Base-by-base conservation (phyloP, 75 land plant genomes). In the Pseudotsuga menziesii region DNA sequence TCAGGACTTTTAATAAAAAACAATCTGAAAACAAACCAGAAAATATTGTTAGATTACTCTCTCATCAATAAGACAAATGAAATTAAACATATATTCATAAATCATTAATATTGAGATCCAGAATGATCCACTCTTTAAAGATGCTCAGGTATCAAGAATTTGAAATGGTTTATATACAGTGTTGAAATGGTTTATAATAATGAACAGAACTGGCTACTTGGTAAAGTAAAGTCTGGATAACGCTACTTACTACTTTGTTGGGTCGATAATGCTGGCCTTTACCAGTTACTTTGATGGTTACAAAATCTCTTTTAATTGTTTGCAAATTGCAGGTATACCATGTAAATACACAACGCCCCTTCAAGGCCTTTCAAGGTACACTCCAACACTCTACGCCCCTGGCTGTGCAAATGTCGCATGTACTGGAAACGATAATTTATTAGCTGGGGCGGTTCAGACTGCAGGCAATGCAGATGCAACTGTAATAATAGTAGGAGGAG, bases 391-490 rank as follows among this genome's bases (percentile, higher is more conserved):
- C n/a, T 69, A 39, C 11, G 54, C 72, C 25, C 72, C 54, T 16
- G 72, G 32, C 32, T 63, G 67, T 78, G 23, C 64, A 8, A 78
- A 78, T 76, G 89, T 91, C 4, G 78, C 77, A 26, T 96, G 99
- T 12, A 59, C 75, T 57, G 80, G 78, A 27, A 23, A 60, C 14
- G 60, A 77, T 58, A 77, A 76, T 35, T 85, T 77, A 15, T 85
- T 77, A 15, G 87, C 77, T 25, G 75, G 78, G 3, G 98, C 98
- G 0, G 84, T 80, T 32, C 35, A 59, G 0, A 92, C 87, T 4
- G 95, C 95, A 11, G 73, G 80, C 4, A 57, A 71, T 56, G 90
- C 99, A 0, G 98, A 97, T 81, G 99, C 93, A 0, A 82, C 91
- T 0, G 84, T 96, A 9, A 41, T 94, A 2, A 86, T 94, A 4